These are phyloP conservation scores for Termitomyces sp. DNA, from an alignment of 768 basidiomycete genomes.

Conservation along the genomic window DNA sequence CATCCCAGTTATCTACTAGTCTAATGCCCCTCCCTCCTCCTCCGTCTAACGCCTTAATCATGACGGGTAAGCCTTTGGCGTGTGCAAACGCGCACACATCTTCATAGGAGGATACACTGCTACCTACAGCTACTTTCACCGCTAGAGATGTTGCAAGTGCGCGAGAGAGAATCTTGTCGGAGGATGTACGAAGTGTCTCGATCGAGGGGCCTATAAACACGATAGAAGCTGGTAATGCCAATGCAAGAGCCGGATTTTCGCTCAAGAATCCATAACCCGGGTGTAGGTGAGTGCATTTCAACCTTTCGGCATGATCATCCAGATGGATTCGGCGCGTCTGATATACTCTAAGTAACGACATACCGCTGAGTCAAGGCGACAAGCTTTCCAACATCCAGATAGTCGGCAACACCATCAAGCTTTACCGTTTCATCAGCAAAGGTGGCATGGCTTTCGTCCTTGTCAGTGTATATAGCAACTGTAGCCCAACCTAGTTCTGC, in stretches of 20 bases:
- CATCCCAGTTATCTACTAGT: slow-evolving; percentile 70
- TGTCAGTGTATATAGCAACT: slow-evolving; percentile 84
- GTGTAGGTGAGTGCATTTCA: slow-evolving; percentile 37
- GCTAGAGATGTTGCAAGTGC: slow-evolving; percentile 30
- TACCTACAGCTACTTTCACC: slow-evolving; percentile 31
- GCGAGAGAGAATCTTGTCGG: slow-evolving; percentile 38
- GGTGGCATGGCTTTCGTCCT: slow-evolving; percentile 78
- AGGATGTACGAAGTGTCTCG: slow-evolving; percentile 74
- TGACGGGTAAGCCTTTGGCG: slow-evolving; percentile 47
- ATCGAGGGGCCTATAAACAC: slow-evolving; percentile 82
- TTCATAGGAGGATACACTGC: slow-evolving; percentile 22
- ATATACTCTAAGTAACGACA: slow-evolving; percentile 1
- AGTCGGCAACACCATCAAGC: slow-evolving; percentile 69
- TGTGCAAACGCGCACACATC: slow-evolving; percentile 29
- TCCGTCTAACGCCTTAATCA: slow-evolving; percentile 91
- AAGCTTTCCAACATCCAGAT: slow-evolving; percentile 30
- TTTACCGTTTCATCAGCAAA: slow-evolving; percentile 85
- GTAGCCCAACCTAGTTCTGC: slow-evolving; percentile 57
- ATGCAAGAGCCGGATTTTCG: slow-evolving; percentile 79
- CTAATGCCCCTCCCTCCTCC: slow-evolving; percentile 91
- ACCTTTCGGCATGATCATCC: slow-evolving; percentile 16
- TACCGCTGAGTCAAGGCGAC: slow-evolving; percentile 29
- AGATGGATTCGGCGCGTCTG: background rate
- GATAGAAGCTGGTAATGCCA: slow-evolving; percentile 66
- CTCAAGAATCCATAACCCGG: slow-evolving; percentile 40